Base-by-base conservation (phyloP, 192 early-diverging fungal species). In the Coemansia sp. region DNA sequence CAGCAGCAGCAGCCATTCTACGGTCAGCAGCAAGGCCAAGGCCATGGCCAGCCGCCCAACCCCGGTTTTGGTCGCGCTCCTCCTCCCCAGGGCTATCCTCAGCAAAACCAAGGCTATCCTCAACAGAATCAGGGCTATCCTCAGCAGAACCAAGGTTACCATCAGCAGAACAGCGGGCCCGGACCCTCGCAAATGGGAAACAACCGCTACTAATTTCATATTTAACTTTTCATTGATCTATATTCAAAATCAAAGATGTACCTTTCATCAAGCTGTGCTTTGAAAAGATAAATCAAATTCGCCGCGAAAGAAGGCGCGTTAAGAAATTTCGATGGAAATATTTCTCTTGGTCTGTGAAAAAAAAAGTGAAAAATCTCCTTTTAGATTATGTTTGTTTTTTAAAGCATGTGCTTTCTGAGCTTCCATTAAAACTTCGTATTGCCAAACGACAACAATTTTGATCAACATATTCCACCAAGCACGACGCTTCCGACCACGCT, bases 111-210 rank as follows among this genome's bases (percentile, higher is more conserved):
- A 31, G 55, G 55, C 31, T 56, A 32, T 30, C 55, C 28, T 32
- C 56, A 58, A 20, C 56, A 58, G 33, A 32, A 58, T 11, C 56
- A 57, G 31, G 56, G 56, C 17, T 31, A 55, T 55, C 52, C 58
- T 1, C 33, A 30, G 28, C 54, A 56, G 54, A 7, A 56, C 22
- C 54, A 56, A 28, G 36, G 36, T 10, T 38, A 38, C 36, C 54
- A 56, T 16, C 54, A 56, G 29, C 54, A 56, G 25, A 38, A 61
- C 28, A 20, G 22, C 20, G 59, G 59, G 10, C 59, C 59, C 8
- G 4, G 22, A 22, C 38, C 59, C 7, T 61, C 59, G 2, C 34
- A 38, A 40, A 31, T 34, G 57, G 57, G 57, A 10, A 33, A 33
- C 17, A 59, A 59, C 34, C 34, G 25, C 12, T 59, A 38, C 8